These are phyloP conservation scores for Pouteria campechiana DNA, from an alignment of 179 eudicot genomes.

Conservation along the genomic window DNA sequence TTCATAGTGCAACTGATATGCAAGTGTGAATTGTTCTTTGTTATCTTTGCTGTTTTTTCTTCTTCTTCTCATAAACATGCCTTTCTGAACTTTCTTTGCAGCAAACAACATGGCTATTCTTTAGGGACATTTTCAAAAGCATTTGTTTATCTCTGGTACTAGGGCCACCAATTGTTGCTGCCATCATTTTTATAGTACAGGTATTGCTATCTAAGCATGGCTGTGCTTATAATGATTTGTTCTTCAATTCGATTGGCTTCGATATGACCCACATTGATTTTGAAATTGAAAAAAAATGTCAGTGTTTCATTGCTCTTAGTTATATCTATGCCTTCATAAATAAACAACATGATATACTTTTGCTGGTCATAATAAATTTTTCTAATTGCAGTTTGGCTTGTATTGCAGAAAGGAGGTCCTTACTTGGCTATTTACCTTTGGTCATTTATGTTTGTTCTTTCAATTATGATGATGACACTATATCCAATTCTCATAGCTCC, in stretches of 20 bases:
- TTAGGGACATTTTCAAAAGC: constrained; percentile 84
- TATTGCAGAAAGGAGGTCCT: constrained; percentile 95
- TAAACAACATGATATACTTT: too few species aligned
- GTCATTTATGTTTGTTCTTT: constrained; percentile 82
- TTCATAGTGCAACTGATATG: too few species aligned
- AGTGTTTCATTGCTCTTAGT: too few species aligned
- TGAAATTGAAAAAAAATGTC: too few species aligned
- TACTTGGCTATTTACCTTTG: constrained; percentile 94
- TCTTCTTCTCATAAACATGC: too few species aligned
- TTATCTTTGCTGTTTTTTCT: neutral
- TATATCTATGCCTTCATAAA: too few species aligned
- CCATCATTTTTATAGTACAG: constrained; percentile 87
- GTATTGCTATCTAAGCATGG: constrained; percentile 27
- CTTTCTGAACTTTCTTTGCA: too few species aligned
- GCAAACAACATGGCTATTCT: constrained; percentile 87
- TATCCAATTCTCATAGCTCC: constrained; percentile 91
- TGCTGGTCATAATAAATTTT: too few species aligned
- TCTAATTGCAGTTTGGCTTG: too few species aligned
- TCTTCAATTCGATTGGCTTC: too few species aligned
- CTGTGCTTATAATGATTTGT: too few species aligned
- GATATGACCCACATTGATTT: too few species aligned
- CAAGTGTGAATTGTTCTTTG: neutral
- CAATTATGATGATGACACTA: constrained; percentile 91
- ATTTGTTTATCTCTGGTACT: constrained; percentile 50
- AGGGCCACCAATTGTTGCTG: constrained; percentile 96